phyloP scores from a whole-genome alignment of 106 monocot genomes.

The Agapanthus africanus region DNA sequence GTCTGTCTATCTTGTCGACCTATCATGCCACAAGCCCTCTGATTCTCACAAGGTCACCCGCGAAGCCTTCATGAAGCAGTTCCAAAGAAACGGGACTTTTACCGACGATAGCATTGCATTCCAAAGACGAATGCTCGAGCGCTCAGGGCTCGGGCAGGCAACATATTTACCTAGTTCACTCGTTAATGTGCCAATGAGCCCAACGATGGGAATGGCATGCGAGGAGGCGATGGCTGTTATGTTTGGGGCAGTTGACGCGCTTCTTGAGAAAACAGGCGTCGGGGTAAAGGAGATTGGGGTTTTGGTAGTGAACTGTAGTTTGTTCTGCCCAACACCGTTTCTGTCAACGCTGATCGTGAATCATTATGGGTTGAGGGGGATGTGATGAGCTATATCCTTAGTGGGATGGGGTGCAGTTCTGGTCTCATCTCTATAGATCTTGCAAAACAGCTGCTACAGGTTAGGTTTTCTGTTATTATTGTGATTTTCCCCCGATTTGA shows the following conservation, averaged over 20 bases:
- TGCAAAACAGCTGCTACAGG: slow-evolving; percentile 45
- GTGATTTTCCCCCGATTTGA: too few species aligned
- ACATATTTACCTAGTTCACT: slow-evolving; percentile 41
- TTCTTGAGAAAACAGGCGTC: slow-evolving; percentile 20
- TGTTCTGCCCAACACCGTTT: slow-evolving; percentile 40
- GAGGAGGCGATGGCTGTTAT: slow-evolving; percentile 38
- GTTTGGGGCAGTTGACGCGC: slow-evolving; percentile 33
- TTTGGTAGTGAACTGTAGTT: slow-evolving; percentile 40
- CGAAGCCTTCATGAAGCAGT: slow-evolving; percentile 35
- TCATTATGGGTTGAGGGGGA: slow-evolving; percentile 32
- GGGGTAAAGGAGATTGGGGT: slow-evolving; percentile 24
- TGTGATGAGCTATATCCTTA: slow-evolving; percentile 33
- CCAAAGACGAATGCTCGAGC: slow-evolving; percentile 43
- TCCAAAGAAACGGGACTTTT: slow-evolving; percentile 19
- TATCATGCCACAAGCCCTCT: slow-evolving; percentile 35
- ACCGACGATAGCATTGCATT: slow-evolving; percentile 30
- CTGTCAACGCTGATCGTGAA: slow-evolving; percentile 38
- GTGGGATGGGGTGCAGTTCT: slow-evolving; percentile 54
- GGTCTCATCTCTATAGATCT: slow-evolving; percentile 45
- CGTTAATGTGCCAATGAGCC: slow-evolving; percentile 14
- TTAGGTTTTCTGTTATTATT: background rate
- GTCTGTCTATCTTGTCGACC: slow-evolving; percentile 43
- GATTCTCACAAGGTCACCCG: slow-evolving; percentile 24
- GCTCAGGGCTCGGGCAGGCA: slow-evolving; percentile 39
- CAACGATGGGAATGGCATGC: slow-evolving; percentile 15